phyloP scores from a whole-genome alignment of 495 filamentous ascomycete genomes.

The Penicillium lividum region DNA sequence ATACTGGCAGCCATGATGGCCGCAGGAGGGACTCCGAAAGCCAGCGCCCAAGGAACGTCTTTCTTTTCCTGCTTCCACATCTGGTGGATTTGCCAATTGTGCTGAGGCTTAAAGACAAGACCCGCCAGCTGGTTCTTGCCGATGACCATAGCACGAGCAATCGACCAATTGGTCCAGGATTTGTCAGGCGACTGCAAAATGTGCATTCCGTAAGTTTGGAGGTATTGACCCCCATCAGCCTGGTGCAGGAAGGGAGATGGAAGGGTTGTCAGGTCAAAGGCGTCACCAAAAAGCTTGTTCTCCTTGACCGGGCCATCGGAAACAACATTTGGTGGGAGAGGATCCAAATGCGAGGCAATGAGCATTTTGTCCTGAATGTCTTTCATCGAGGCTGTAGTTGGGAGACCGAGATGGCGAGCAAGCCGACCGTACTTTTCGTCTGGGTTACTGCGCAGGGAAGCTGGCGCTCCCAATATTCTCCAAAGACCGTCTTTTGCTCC shows the following conservation, averaged over 20 bases:
- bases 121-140: constrained; percentile 33
- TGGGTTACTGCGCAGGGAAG: constrained; percentile 22
- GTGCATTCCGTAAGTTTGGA: constrained; percentile 43
- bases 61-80: constrained; percentile 37
- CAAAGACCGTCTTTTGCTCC: constrained; percentile 35
- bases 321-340: constrained; percentile 29
- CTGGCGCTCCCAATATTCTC: constrained; percentile 40
- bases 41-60: constrained; percentile 38
- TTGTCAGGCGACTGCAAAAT: constrained; percentile 38
- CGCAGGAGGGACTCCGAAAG: constrained; percentile 41
- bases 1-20: constrained; percentile 40
- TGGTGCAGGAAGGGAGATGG: constrained; percentile 36
- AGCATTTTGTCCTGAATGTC: constrained; percentile 35
- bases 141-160: constrained; percentile 39
- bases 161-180: constrained; percentile 44
- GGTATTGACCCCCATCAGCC: constrained; percentile 39
- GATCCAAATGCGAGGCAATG: constrained; percentile 16
- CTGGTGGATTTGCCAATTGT: constrained; percentile 37
- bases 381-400: constrained; percentile 25
- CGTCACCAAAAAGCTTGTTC: constrained; percentile 28
- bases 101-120: constrained; percentile 32
- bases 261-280: constrained; percentile 36
- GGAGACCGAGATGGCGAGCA: constrained; percentile 32
- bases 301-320: constrained; percentile 35
- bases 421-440: constrained; percentile 31